Evolutionary conservation across 2,329 filamentous ascomycete species (phyloP).

Genomic region (Talaromyces sp.): DNA sequence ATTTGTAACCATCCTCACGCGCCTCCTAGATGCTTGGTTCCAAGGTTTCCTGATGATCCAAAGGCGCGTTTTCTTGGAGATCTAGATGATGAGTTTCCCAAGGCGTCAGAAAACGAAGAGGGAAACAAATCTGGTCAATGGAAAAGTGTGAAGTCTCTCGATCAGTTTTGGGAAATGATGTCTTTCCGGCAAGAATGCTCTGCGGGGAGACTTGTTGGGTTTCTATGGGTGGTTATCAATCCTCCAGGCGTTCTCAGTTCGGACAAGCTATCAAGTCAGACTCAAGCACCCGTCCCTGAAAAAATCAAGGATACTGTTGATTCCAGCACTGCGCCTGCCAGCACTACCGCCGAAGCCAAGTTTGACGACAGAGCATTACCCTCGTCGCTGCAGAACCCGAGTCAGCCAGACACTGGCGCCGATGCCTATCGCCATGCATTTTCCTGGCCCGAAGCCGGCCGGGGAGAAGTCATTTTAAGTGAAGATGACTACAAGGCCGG

Average conservation of each 20-base stretch:
- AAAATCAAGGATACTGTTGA: not conserved
- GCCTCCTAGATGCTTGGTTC: constrained; percentile 77
- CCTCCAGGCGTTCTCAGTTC: constrained; percentile 47
- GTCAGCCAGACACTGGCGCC: not conserved
- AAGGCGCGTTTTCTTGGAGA: constrained; percentile 87
- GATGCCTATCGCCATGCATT: constrained; percentile 19
- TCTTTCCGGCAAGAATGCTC: constrained; percentile 93
- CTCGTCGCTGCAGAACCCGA: not conserved
- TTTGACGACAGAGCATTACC: constrained; percentile 9
- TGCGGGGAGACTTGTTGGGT: constrained; percentile 83
- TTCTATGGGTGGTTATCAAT: constrained; percentile 83
- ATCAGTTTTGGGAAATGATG: constrained; percentile 99
- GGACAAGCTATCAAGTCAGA: constrained; percentile 19
- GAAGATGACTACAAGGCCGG: constrained; percentile 35
- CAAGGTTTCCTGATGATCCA: constrained; percentile 89
- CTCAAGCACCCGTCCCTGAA: not conserved
- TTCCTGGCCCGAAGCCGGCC: constrained; percentile 27
- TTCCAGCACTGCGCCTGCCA: not conserved
- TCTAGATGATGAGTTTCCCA: constrained; percentile 72
- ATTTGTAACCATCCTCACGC: constrained; percentile 63
- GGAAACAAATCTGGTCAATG: constrained; percentile 56
- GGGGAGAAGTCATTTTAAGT: constrained; percentile 30
- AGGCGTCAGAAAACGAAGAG: constrained; percentile 23
- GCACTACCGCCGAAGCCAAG: constrained; percentile 17
- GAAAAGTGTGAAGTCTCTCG: constrained; percentile 75